Evolutionary conservation across 306 rosid genomes (phyloP).

Genomic region (Trifolium dubium): DNA sequence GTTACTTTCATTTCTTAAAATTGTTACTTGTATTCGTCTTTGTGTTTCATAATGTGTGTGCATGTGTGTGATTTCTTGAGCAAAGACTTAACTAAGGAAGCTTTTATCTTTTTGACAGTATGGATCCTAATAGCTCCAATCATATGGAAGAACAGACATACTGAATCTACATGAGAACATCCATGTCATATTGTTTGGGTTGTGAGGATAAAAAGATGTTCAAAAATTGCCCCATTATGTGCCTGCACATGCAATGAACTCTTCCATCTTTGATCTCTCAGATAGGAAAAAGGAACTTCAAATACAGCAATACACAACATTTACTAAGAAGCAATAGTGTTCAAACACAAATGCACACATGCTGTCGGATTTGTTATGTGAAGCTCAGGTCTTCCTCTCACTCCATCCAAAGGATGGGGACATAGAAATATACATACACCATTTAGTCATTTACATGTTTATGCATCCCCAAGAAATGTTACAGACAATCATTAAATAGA

Average conservation of each 20-base stretch:
- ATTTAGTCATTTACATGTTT: slow-evolving; percentile 19
- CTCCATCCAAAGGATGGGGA: slow-evolving; percentile 18
- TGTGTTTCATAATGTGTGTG: not conserved
- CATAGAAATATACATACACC: slow-evolving; percentile 20
- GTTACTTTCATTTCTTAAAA: not conserved
- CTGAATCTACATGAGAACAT: slow-evolving; percentile 49
- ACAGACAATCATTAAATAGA: slow-evolving; percentile 27
- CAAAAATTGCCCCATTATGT: slow-evolving; percentile 8
- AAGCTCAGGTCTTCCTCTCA: slow-evolving; percentile 29
- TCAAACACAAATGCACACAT: slow-evolving; percentile 33
- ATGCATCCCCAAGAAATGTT: slow-evolving; percentile 16
- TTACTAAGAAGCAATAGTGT: slow-evolving; percentile 26
- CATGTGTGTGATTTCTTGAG: not conserved
- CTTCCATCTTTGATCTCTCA: slow-evolving; percentile 25
- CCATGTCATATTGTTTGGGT: not conserved
- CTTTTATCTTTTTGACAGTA: slow-evolving; percentile 53
- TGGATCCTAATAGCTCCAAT: slow-evolving; percentile 92
- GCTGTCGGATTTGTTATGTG: slow-evolving; percentile 22
- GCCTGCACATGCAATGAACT: slow-evolving; percentile 38
- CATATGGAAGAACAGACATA: slow-evolving; percentile 66
- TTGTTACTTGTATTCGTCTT: too few species aligned
- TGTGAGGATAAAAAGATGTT: not conserved
- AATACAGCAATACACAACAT: slow-evolving; percentile 35
- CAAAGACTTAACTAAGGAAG: slow-evolving; percentile 2
- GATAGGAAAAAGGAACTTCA: slow-evolving; percentile 35